A percentile compares a stretch with the other conserved stretches of the same genome.
Conservation (phyloP, 345 rosid species). For the Arabis alpina region DNA sequence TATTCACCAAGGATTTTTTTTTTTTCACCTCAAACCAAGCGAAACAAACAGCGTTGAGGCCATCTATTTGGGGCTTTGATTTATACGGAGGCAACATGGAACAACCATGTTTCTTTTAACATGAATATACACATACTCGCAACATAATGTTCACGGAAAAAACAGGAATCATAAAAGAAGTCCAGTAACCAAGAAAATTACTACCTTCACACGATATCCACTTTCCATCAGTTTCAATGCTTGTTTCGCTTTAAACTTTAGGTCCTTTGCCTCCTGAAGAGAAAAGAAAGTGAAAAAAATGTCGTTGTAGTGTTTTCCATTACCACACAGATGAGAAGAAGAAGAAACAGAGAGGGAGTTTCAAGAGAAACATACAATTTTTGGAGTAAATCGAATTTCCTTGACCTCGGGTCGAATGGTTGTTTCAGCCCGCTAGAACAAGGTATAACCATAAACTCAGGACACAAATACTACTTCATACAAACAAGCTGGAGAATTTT, state of each 20-base stretch:
- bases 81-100: neutral
- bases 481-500: neutral
- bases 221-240: slow-evolving; percentile 69
- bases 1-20: neutral
- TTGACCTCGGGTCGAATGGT: slow-evolving; percentile 49
- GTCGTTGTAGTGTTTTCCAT: slow-evolving; percentile 3
- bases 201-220: slow-evolving; percentile 94
- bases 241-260: slow-evolving; percentile 69
- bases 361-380: slow-evolving; percentile 63
- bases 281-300: slow-evolving; percentile 4
- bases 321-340: slow-evolving; percentile 1
- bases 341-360: neutral
- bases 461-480: neutral
- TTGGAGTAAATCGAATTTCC: slow-evolving; percentile 75
- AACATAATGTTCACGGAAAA: neutral
- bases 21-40: slow-evolving; percentile 2
- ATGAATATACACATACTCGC: neutral
- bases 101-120: neutral
- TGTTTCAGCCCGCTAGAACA: slow-evolving; percentile 37
- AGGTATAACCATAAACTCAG: slow-evolving; percentile 28
- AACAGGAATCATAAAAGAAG: neutral
- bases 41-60: neutral
- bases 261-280: slow-evolving; percentile 79
- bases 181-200: slow-evolving; percentile 5
- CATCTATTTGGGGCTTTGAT: neutral